A percentile compares a stretch with the other conserved stretches of the same genome.
Conservation (phyloP, 305 asterid genomes). For the Nicotiana rustica region DNA sequence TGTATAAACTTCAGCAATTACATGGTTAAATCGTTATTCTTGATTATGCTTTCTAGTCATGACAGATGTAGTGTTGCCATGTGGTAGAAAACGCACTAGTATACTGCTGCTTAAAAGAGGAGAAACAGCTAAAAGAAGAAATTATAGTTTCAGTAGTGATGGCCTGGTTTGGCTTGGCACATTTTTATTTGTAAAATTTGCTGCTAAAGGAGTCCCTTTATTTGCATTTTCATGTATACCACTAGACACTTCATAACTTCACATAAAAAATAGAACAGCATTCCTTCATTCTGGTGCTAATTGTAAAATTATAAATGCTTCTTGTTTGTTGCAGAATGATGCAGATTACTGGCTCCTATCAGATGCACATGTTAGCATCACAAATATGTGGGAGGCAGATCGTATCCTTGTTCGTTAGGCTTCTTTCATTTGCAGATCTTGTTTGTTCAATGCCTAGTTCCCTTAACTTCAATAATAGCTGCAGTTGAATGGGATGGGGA, state of each 20-base stretch:
- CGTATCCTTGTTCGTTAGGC: constrained; percentile 51
- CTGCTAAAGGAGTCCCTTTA: background rate
- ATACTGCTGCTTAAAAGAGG: constrained; percentile 15
- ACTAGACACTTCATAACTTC: background rate
- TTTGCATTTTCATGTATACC: background rate
- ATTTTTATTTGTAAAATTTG: background rate
- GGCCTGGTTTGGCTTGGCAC: background rate
- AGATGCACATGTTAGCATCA: constrained; percentile 82
- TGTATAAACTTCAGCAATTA: background rate
- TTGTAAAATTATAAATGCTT: background rate
- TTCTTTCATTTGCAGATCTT: background rate
- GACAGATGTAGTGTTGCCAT: background rate
- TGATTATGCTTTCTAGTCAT: background rate
- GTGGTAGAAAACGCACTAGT: constrained; percentile 11
- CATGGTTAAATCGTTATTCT: constrained; percentile 1
- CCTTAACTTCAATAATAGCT: constrained; percentile 51
- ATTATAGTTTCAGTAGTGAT: background rate
- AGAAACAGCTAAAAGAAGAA: background rate
- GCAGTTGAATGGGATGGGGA: constrained; percentile 69
- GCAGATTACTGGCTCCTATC: constrained; percentile 93
- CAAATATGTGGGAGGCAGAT: constrained; percentile 94
- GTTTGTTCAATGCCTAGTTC: constrained; percentile 26
- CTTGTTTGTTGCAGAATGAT: constrained; percentile 60
- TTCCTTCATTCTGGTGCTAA: background rate
- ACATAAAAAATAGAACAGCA: background rate